Base-by-base conservation (phyloP, 257 asterid genomes). In the Pogostemon cablin region DNA sequence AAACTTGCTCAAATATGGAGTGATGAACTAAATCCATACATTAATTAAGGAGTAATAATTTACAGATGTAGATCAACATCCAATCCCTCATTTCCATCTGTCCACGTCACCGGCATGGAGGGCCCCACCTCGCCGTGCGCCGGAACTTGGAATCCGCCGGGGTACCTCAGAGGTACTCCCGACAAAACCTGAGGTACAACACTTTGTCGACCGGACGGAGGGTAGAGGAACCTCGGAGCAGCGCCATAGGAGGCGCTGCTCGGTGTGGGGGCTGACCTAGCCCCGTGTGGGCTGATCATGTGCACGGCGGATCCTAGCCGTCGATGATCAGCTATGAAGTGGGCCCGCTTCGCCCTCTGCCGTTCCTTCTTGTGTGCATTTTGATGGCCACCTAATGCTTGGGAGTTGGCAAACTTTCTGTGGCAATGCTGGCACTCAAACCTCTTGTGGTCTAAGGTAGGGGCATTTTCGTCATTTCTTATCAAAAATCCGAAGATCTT, bases 331-430 rank as follows among this genome's bases (percentile, higher is more conserved):
- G 66, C 57, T 9, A 71, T 61, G 65, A 75, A 81, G 71, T 87
- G 81, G 64, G 81, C 82, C 61, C 86, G 73, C 72, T 86, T 88
- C 7, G 82, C 78, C 70, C 84, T 77, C 71, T 85, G 92, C 39
- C 97, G 79, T 46, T 88, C 96, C 76, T 88, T 91, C 86, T 91
- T 91, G 92, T 91, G 97, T 48, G 93, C 95, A 42, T 90, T 90
- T 39, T 90, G 96, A 42, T 90, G 96, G 32, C 96, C 96, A 1
- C 95, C 96, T 15, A 90, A 67, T 53, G 96, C 96, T 67, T 90
- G 96, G 7, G 95, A 90, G 80, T 86, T 90, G 6, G 81, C 80
- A 17, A 90, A 90, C 47, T 77, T 81, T 46, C 82, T 68, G 52
- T 75, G 81, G 64, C 96, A 90, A 65, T 87, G 87, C 11, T 87